Conservation (phyloP, 2,329 filamentous ascomycete genomes). For the Alternaria ventricosa region DNA sequence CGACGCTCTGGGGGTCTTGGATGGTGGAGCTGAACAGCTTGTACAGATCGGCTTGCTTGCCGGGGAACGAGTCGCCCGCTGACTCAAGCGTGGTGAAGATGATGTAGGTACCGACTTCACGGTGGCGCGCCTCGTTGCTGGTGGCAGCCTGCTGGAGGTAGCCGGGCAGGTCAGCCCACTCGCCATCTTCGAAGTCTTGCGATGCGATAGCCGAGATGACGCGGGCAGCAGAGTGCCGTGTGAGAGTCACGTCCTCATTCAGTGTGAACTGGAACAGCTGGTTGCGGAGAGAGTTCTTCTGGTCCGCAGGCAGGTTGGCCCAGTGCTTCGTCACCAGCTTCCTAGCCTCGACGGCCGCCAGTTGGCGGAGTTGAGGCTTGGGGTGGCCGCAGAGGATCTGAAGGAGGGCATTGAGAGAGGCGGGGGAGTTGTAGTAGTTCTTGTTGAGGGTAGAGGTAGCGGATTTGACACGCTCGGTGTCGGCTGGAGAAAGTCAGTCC, state of each 20-base stretch:
- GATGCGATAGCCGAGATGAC: conserved; percentile 87
- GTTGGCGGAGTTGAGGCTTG: conserved; percentile 76
- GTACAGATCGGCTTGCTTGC: conserved; percentile 81
- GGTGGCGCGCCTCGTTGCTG: conserved; percentile 75
- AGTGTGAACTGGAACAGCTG: conserved; percentile 85
- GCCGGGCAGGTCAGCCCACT: conserved; percentile 82
- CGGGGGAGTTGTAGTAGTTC: conserved; percentile 86
- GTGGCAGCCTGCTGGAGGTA: conserved; percentile 80
- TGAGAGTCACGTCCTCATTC: conserved; percentile 76
- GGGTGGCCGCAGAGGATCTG: conserved; percentile 85
- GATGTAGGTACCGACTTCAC: conserved; percentile 91
- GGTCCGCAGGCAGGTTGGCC: conserved; percentile 72
- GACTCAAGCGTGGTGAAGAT: conserved; percentile 91
- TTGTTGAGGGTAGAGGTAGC: conserved; percentile 91
- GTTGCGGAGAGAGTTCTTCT: conserved; percentile 81
- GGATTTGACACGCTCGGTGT: conserved; percentile 77
- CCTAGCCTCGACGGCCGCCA: conserved; percentile 88
- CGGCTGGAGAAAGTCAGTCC: conserved; percentile 65
- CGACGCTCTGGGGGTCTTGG: conserved; percentile 85
- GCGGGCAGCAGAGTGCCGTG: conserved; percentile 85
- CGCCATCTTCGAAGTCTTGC: conserved; percentile 83
- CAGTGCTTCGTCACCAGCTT: conserved; percentile 87
- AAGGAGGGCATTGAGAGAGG: conserved; percentile 83
- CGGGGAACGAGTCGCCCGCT: conserved; percentile 81
- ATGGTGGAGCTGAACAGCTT: conserved; percentile 86